phyloP scores from a whole-genome alignment of 495 filamentous ascomycete species.

The Penicillium steckii region DNA sequence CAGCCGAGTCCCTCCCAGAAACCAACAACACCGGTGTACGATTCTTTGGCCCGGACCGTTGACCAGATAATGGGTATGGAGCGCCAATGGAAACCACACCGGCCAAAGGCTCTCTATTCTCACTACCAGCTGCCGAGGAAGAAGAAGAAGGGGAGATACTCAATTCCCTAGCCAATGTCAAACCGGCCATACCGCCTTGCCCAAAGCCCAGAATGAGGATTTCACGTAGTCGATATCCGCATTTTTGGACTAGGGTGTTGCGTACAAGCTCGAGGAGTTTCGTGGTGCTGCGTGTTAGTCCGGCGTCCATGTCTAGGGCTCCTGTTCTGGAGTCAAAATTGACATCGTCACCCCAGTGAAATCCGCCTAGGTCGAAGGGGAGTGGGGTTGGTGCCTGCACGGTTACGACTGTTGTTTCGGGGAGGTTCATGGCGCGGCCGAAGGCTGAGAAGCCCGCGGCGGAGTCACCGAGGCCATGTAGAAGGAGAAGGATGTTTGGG shows the following conservation, averaged over 20 bases:
- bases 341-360: slow-evolving; percentile 94
- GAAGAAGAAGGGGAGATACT: no score
- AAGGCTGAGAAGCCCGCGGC: slow-evolving; percentile 68
- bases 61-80: slow-evolving; percentile 54
- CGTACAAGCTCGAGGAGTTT: slow-evolving; percentile 59
- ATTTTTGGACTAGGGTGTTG: slow-evolving; percentile 60
- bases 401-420: slow-evolving; percentile 75
- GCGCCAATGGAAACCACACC: slow-evolving; percentile 82
- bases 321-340: slow-evolving; percentile 60
- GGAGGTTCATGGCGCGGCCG: slow-evolving; percentile 69
- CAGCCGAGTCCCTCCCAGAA: slow-evolving; percentile 60
- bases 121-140: slow-evolving; percentile 14
- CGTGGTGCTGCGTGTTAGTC: slow-evolving; percentile 57
- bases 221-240: slow-evolving; percentile 66
- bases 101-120: slow-evolving; percentile 31
- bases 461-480: slow-evolving; percentile 88
- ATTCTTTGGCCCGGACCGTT: slow-evolving; percentile 46
- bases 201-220: slow-evolving; percentile 82
- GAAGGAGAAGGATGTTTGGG: slow-evolving; percentile 77
- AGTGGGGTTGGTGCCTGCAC: slow-evolving; percentile 72
- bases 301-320: slow-evolving; percentile 74
- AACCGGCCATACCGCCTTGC: slow-evolving; percentile 79
- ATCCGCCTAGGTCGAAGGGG: slow-evolving; percentile 72
- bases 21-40: slow-evolving; percentile 72
- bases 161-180: slow-evolving; percentile 53